These are phyloP conservation scores for Lipomyces yamanashiensis DNA, from an alignment of 805 yeast genomes.

Conservation along the genomic window DNA sequence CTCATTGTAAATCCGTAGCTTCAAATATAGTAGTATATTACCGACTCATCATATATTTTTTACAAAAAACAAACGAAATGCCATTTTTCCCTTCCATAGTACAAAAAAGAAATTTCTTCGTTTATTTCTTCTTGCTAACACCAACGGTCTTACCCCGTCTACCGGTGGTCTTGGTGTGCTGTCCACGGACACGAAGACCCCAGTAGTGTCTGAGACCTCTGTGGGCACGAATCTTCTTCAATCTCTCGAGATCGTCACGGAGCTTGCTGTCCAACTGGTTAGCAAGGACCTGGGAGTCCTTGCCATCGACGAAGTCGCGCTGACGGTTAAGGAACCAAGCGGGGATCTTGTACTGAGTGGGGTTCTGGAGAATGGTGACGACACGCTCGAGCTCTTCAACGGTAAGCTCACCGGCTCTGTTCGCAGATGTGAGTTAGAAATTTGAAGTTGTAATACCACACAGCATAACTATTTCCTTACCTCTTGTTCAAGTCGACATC, in stretches of 20 bases:
- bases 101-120: slow-evolving; percentile 15
- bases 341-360: slow-evolving; percentile 98
- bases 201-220: slow-evolving; percentile 99
- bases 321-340: slow-evolving; percentile 99
- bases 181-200: slow-evolving; percentile 99
- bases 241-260: slow-evolving; percentile 99
- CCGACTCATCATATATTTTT: slow-evolving; percentile 3
- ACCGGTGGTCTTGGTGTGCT: slow-evolving; percentile 99
- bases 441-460: neutral
- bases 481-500: slow-evolving; percentile 98
- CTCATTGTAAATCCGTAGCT: neutral
- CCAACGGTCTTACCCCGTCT: slow-evolving; percentile 77
- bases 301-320: slow-evolving; percentile 97
- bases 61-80: slow-evolving; percentile 14
- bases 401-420: slow-evolving; percentile 97
- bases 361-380: slow-evolving; percentile 99
- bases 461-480: slow-evolving; percentile 6
- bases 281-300: slow-evolving; percentile 98
- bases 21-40: neutral
- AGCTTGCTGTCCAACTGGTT: slow-evolving; percentile 99
- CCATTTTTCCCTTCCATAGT: slow-evolving; percentile 23
- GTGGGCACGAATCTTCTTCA: slow-evolving; percentile 99
- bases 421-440: neutral
- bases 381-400: slow-evolving; percentile 99
- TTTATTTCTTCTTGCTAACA: slow-evolving; percentile 52